phyloP scores from a whole-genome alignment of 2,329 filamentous ascomycete genomes.

The Elsinoe perseae region DNA sequence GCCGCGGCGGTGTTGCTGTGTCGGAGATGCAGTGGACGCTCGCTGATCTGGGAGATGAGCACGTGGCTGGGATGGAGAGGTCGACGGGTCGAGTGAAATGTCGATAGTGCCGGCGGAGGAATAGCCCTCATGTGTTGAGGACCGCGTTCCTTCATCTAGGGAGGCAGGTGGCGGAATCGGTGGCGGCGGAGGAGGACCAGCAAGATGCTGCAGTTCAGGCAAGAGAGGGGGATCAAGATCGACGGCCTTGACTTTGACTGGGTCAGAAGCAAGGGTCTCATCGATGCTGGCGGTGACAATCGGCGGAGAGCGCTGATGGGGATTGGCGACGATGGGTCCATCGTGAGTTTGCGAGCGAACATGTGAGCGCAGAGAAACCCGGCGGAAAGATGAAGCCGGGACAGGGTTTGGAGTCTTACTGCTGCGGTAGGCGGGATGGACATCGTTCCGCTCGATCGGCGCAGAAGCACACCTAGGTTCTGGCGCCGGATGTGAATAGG shows the following conservation, averaged over 20 bases:
- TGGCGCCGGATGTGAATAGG: constrained; percentile 36
- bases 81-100: constrained; percentile 23
- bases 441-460: constrained; percentile 37
- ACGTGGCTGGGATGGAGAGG: constrained; percentile 27
- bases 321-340: constrained; percentile 21
- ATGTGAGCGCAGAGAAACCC: constrained; percentile 34
- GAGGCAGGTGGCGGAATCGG: constrained; percentile 28
- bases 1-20: constrained; percentile 44
- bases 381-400: constrained; percentile 25
- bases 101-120: constrained; percentile 11
- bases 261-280: constrained; percentile 41
- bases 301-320: constrained; percentile 26
- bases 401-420: constrained; percentile 27
- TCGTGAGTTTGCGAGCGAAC: constrained; percentile 39
- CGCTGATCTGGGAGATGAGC: constrained; percentile 19
- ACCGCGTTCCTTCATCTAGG: background rate
- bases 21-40: constrained; percentile 23
- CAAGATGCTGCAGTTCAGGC: constrained; percentile 55
- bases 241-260: constrained; percentile 35
- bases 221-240: constrained; percentile 36
- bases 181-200: constrained; percentile 41
- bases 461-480: constrained; percentile 40
- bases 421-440: constrained; percentile 27
- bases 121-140: background rate
- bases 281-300: constrained; percentile 47